These are phyloP conservation scores for Calamus simplicifolius DNA, from an alignment of 176 grass and related monocot species.

Conservation along the genomic window DNA sequence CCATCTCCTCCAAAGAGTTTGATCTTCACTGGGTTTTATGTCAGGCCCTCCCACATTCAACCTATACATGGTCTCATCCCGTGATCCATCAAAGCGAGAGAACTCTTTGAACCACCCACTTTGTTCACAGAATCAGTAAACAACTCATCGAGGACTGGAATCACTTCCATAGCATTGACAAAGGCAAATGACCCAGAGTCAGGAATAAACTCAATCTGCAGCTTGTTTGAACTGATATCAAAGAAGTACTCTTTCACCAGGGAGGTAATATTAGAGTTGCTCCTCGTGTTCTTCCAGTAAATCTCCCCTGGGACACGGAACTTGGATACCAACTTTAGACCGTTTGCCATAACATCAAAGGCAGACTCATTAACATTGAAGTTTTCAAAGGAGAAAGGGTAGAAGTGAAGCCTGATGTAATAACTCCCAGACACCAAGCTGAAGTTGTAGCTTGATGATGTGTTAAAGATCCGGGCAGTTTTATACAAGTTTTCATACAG, in stretches of 20 bases:
- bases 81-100: not conserved
- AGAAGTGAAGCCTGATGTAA: slow-evolving; percentile 15
- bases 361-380: slow-evolving; percentile 5
- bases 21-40: slow-evolving; percentile 13
- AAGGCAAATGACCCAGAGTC: slow-evolving; percentile 19
- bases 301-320: slow-evolving; percentile 18
- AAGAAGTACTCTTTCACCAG: slow-evolving; percentile 19
- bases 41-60: slow-evolving; percentile 22
- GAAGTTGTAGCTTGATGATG: slow-evolving; percentile 15
- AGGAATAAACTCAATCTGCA: slow-evolving; percentile 16
- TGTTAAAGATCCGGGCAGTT: slow-evolving; percentile 22
- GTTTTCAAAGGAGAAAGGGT: slow-evolving; percentile 1
- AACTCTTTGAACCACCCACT: slow-evolving; percentile 3
- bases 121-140: not conserved
- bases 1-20: slow-evolving; percentile 18
- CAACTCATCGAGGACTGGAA: slow-evolving; percentile 2
- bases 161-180: slow-evolving; percentile 16
- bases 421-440: slow-evolving; percentile 12
- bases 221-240: not conserved
- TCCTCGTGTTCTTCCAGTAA: slow-evolving; percentile 17
- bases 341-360: slow-evolving; percentile 17
- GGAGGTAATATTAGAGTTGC: not conserved
- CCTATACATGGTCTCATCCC: slow-evolving; percentile 26
- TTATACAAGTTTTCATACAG: slow-evolving; percentile 8
- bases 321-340: slow-evolving; percentile 14